Conservation (phyloP, 345 rosid genomes). For the Clausena lansium region DNA sequence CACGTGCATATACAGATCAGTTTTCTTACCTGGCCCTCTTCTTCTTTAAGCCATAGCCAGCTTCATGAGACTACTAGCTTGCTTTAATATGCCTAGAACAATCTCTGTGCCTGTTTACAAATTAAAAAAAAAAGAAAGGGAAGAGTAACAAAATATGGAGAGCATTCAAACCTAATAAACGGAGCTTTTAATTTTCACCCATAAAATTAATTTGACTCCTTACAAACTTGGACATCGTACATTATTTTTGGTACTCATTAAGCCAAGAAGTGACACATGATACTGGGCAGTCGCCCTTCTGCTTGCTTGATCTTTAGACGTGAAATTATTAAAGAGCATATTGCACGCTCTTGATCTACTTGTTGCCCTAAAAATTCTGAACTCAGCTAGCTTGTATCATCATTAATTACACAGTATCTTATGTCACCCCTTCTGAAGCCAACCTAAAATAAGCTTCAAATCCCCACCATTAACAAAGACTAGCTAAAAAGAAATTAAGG, state of each 20-base stretch:
- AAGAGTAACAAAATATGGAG: neutral
- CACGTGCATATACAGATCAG: constrained; percentile 23
- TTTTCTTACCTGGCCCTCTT: constrained; percentile 29
- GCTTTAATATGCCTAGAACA: neutral
- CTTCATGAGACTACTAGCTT: neutral
- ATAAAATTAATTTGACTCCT: constrained; percentile 12
- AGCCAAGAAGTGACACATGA: constrained; percentile 22
- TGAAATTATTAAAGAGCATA: constrained; percentile 9
- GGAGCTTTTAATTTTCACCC: constrained; percentile 7
- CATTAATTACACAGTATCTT: constrained; percentile 9
- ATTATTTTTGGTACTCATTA: constrained; percentile 21
- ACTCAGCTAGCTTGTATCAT: constrained; percentile 4
- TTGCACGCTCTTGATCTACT: constrained; percentile 17
- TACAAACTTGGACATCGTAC: constrained; percentile 32
- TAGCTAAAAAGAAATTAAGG: constrained; percentile 9
- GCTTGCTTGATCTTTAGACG: constrained; percentile 14
- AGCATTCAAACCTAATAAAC: constrained; percentile 3
- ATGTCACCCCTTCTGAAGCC: constrained; percentile 35
- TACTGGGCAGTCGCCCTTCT: constrained; percentile 14
- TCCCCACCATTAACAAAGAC: constrained; percentile 27
- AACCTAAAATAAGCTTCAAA: constrained; percentile 47
- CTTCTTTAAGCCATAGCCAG: constrained; percentile 3
- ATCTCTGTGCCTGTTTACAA: constrained; percentile 3
- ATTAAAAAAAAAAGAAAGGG: neutral
- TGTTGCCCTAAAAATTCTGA: constrained; percentile 22